Evolutionary conservation across 2,329 filamentous ascomycete genomes (phyloP).

Genomic region (Scopulariopsis brevicaulis): DNA sequence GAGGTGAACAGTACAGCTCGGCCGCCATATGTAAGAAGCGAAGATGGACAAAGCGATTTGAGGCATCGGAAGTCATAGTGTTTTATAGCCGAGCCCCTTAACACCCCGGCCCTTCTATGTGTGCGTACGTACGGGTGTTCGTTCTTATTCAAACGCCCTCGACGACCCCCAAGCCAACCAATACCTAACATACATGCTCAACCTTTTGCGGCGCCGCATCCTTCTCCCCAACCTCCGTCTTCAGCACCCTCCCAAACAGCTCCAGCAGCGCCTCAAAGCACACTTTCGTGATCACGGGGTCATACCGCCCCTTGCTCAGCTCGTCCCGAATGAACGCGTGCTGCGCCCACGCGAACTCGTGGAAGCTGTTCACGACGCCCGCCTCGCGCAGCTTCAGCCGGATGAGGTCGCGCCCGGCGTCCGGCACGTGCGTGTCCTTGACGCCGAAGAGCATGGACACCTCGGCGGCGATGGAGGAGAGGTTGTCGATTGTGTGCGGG

Average conservation of each 20-base stretch:
- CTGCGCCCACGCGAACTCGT: constrained; percentile 88
- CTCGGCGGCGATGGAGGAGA: constrained; percentile 67
- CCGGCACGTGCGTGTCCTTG: constrained; percentile 80
- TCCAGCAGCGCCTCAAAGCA: constrained; percentile 89
- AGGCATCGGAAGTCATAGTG: too few species aligned
- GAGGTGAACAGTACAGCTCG: too few species aligned
- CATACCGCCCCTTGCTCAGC: constrained; percentile 85
- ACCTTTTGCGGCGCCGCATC: constrained; percentile 49
- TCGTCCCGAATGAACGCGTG: constrained; percentile 93
- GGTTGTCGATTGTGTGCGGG: constrained; percentile 38
- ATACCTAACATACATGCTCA: constrained; percentile 58
- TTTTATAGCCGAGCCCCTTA: too few species aligned
- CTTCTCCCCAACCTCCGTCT: constrained; percentile 63
- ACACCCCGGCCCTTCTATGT: too few species aligned
- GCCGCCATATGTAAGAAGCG: too few species aligned
- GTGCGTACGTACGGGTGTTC: too few species aligned
- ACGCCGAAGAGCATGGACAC: constrained; percentile 86
- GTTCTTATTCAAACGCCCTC: too few species aligned
- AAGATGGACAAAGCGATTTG: too few species aligned
- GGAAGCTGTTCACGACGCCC: constrained; percentile 65
- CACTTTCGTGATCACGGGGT: constrained; percentile 73
- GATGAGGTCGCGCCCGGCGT: constrained; percentile 72
- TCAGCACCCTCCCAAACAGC: constrained; percentile 67
- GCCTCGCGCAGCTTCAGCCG: constrained; percentile 69
- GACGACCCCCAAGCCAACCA: background rate